Percentiles rank a stretch among this genome's conserved stretches.
These are phyloP conservation scores for apple (Malus domestica) DNA, from an alignment of 306 rosid species.

Conservation along the genomic window ASM211411v1 NC_041789.1:11874001-11874500, in stretches of 20 bases:
- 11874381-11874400: not conserved
- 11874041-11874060: slow-evolving; percentile 1
- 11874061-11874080: slow-evolving; percentile 19
- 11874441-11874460: not conserved
- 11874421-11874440: not conserved
- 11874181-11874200: not conserved
- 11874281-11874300: not conserved
- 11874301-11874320: not conserved
- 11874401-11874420: not conserved
- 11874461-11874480: not conserved
- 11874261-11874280: not conserved
- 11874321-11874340: not conserved
- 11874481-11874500: not conserved
- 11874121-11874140: slow-evolving; percentile 87
- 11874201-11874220: not conserved
- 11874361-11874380: not conserved
- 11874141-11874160: slow-evolving; percentile 81
- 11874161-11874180: slow-evolving; percentile 25
- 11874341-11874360: not conserved
- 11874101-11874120: slow-evolving; percentile 72
- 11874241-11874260: not conserved
- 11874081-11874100: slow-evolving; percentile 93
- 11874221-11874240: not conserved
- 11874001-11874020: slow-evolving; percentile 30
- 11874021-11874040: slow-evolving; percentile 22